Evolutionary conservation across 1,284 basidiomycete species (phyloP).

Genomic region (Leccinum angustisporum): DNA sequence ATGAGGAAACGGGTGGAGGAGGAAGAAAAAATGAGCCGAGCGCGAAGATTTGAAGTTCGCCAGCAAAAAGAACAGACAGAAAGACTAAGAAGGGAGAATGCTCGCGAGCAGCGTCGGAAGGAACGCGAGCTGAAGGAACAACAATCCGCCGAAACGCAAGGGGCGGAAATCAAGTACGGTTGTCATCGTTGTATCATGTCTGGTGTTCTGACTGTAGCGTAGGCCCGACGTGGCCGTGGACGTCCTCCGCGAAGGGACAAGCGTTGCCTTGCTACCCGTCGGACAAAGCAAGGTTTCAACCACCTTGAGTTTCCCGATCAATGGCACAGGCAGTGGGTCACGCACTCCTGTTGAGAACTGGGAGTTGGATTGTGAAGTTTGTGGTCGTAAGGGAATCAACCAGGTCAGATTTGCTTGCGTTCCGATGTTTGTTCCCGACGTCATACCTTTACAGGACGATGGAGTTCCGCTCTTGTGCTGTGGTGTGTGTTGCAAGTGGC

Average conservation of each 20-base stretch:
- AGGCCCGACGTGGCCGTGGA: conserved; percentile 16
- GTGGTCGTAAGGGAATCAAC: conserved; percentile 67
- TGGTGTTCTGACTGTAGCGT: conserved; percentile 17
- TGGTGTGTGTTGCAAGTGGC: conserved; percentile 78
- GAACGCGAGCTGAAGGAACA: conserved; percentile 47
- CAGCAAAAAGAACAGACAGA: conserved; percentile 65
- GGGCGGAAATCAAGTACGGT: conserved; percentile 16
- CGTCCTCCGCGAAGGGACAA: conserved; percentile 3
- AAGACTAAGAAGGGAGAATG: conserved; percentile 54
- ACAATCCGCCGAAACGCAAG: conserved; percentile 9
- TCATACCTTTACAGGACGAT: conserved; percentile 56
- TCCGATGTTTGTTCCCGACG: conserved; percentile 1
- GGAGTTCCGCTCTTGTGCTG: conserved; percentile 77
- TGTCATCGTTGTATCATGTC: neutral
- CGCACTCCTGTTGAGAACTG: conserved; percentile 63
- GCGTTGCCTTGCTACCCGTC: neutral
- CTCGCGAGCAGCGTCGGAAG: conserved; percentile 50
- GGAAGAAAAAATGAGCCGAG: conserved; percentile 61
- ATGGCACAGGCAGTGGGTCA: conserved; percentile 42
- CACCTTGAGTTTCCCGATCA: conserved; percentile 12
- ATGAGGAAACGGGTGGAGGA: conserved; percentile 60
- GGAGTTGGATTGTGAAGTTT: conserved; percentile 85
- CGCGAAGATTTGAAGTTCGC: conserved; percentile 62
- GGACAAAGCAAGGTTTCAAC: conserved; percentile 7
- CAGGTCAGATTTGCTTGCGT: conserved; percentile 44